These are phyloP conservation scores for Oryza nivara DNA, from an alignment of 176 grass and related monocot species.

Conservation along the genomic window DNA sequence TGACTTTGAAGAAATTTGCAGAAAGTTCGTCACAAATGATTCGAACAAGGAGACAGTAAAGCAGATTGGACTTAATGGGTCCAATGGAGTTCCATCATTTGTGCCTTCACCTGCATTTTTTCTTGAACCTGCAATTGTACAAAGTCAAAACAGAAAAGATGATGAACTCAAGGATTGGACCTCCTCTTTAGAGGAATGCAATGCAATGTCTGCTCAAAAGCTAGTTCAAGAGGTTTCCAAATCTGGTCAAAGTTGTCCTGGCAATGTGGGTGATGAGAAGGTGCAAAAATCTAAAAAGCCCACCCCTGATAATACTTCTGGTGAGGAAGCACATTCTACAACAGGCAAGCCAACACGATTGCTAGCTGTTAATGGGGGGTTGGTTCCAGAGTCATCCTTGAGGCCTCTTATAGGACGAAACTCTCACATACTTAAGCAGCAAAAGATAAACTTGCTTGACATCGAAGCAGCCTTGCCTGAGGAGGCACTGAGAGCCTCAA, in stretches of 20 bases:
- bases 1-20: constrained; percentile 85
- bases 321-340: constrained; percentile 54
- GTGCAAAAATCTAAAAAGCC: constrained; percentile 48
- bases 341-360: constrained; percentile 53
- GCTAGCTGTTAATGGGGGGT: constrained; percentile 51
- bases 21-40: constrained; percentile 68
- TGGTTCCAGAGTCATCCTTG: constrained; percentile 74
- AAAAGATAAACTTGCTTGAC: constrained; percentile 91
- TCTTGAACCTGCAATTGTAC: constrained; percentile 61
- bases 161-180: constrained; percentile 48
- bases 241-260: constrained; percentile 45
- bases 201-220: constrained; percentile 41
- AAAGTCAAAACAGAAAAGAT: constrained; percentile 53
- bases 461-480: constrained; percentile 84
- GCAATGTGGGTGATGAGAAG: constrained; percentile 48
- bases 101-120: constrained; percentile 62
- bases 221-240: constrained; percentile 41
- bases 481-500: constrained; percentile 71
- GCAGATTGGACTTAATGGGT: constrained; percentile 81
- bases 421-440: constrained; percentile 69
- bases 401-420: constrained; percentile 77
- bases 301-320: constrained; percentile 38
- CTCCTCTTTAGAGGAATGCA: constrained; percentile 48
- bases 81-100: constrained; percentile 79
- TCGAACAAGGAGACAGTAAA: constrained; percentile 79